These are phyloP conservation scores for Fusarium dimerum DNA, from an alignment of 2,329 filamentous ascomycete genomes.

Conservation along the genomic window DNA sequence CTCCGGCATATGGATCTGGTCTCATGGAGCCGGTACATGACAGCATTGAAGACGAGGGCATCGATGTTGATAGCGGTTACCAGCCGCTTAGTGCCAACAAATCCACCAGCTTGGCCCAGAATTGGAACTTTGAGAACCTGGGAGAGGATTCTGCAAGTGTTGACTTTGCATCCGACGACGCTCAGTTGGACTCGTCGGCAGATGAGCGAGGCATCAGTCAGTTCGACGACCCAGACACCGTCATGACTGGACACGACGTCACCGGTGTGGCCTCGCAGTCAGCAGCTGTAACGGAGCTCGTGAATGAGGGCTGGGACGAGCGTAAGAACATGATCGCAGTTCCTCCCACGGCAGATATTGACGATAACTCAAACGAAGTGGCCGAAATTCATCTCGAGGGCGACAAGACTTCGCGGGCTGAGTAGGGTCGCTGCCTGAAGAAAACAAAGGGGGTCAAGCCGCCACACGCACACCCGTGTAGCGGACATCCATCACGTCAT, in stretches of 20 bases:
- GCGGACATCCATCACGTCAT: no score
- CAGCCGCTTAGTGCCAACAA: slow-evolving; percentile 29
- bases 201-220: slow-evolving; percentile 33
- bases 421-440: slow-evolving; percentile 19
- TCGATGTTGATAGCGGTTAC: slow-evolving; percentile 41
- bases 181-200: slow-evolving; percentile 42
- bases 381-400: slow-evolving; percentile 52
- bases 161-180: slow-evolving; percentile 46
- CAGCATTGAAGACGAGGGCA: slow-evolving; percentile 53
- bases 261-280: slow-evolving; percentile 14
- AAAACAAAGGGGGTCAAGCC: slow-evolving; percentile 7
- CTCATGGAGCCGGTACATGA: slow-evolving; percentile 35
- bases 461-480: not conserved
- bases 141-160: slow-evolving; percentile 34
- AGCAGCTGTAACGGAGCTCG: slow-evolving; percentile 30
- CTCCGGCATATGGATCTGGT: slow-evolving; percentile 33
- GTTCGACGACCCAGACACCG: slow-evolving; percentile 31
- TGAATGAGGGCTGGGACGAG: slow-evolving; percentile 35
- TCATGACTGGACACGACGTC: slow-evolving; percentile 29
- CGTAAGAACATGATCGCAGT: slow-evolving; percentile 42
- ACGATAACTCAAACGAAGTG: slow-evolving; percentile 45
- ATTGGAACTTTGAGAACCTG: slow-evolving; percentile 50
- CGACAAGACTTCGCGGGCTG: slow-evolving; percentile 30
- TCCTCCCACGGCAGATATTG: slow-evolving; percentile 36
- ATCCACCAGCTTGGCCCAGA: slow-evolving; percentile 36